Evolutionary conservation across 1,284 basidiomycete genomes (phyloP).

Genomic region (Phenoliferia sp.): DNA sequence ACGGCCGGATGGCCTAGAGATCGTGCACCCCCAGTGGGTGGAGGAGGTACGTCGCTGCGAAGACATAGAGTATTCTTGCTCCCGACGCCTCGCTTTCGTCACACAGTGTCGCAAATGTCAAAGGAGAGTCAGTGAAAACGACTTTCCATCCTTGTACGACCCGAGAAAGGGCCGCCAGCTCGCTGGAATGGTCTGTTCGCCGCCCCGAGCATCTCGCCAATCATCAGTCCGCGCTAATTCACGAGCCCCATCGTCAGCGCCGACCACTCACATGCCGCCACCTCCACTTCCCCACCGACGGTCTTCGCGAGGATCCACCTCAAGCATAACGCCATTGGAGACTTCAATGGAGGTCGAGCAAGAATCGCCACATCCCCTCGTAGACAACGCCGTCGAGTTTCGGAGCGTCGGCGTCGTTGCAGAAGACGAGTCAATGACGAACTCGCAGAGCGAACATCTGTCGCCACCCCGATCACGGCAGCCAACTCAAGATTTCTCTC

Average conservation of each 20-base stretch:
- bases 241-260: background rate
- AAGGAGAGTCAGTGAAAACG: constrained; percentile 6
- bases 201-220: background rate
- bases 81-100: background rate
- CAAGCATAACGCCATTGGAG: background rate
- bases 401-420: too few relatives aligned
- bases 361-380: too few relatives aligned
- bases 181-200: background rate
- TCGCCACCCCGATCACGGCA: background rate
- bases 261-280: background rate
- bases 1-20: background rate
- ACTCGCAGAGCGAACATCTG: too few relatives aligned
- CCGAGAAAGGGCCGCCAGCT: constrained; percentile 23
- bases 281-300: background rate
- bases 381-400: too few relatives aligned
- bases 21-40: constrained; percentile 22
- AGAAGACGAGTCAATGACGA: background rate
- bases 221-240: background rate
- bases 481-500: background rate
- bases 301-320: background rate
- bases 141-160: constrained; percentile 25
- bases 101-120: background rate
- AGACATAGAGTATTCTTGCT: background rate
- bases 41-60: constrained; percentile 11
- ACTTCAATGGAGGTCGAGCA: too few relatives aligned